Base-by-base conservation (phyloP, 2,329 filamentous ascomycete species). In the Fusarium keratoplasticum region DNA sequence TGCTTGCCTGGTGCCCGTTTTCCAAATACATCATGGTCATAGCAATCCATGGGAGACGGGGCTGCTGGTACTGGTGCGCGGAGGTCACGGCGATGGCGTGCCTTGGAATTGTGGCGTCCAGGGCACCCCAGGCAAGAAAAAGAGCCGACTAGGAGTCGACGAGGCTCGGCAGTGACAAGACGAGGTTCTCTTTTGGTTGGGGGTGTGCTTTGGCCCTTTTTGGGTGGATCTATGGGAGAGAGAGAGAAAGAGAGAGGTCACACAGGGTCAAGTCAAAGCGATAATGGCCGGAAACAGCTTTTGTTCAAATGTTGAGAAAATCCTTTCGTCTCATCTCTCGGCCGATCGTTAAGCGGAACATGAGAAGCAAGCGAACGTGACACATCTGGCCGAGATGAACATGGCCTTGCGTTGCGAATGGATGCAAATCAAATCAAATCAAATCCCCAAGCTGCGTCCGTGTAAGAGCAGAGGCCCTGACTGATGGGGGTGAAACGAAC, bases 181-280 rank as follows among this genome's bases (percentile, higher is more conserved):
- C 33, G 60, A 60, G 60, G 55, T 36, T 60, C 38, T 66, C 66
- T 61, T 47, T 54, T 64, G 25, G 35, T 57, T 64, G 35, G 62
- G 62, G 62, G 35, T 63, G 47, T 71, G 67, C 67, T 71, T 71
- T 71, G 68, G 67, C 64, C 67, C 33, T 67, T 35, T 58, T 67
- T 64, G 62, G 60, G 61, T 58, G 50, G 63, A 54, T 27, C 27
- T 50, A 25, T 47, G 22, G 63, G 25, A 70, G 35, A 65, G 38
- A 58, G 63, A 55, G 29, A 55, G 52, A 59, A 36, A 54, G 29
- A 31, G 50, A 54, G n/a, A 29, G n/a, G 52, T 35, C 52, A 55
- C 31, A 40, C 38, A 40, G 9, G 36, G 36, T n/a, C 36, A 18
- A 27, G 47, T 52, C 47, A 52, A 52, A 52, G 47, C 47, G 47